These are phyloP conservation scores for Pseudogymnoascus sp. DNA, from an alignment of 2,329 filamentous ascomycete species.

Conservation along the genomic window DNA sequence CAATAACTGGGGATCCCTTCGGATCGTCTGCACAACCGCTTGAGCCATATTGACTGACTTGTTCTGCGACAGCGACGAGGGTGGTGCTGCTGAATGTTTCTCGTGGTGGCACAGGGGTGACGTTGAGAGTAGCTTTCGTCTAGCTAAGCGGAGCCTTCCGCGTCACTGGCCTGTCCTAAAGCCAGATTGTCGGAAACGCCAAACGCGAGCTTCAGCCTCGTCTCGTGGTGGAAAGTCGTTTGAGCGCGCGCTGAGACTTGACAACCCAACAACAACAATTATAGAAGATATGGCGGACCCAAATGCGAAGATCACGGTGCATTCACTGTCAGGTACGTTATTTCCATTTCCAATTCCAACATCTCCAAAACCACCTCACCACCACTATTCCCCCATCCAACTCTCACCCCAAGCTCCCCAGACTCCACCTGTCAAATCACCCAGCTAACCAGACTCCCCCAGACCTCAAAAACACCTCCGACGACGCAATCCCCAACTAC, in stretches of 20 bases:
- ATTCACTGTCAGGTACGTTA: conserved; percentile 25
- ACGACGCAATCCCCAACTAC: conserved; percentile 91
- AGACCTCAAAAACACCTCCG: conserved; percentile 96
- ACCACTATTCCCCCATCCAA: background rate
- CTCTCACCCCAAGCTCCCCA: background rate
- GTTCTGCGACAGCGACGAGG: background rate
- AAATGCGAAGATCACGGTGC: conserved; percentile 25
- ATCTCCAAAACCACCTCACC: background rate
- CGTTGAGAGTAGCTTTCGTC: background rate
- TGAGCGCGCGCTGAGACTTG: conserved; percentile 1
- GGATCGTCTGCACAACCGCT: conserved; percentile 85
- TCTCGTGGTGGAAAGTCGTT: background rate
- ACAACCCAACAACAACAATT: conserved; percentile 8
- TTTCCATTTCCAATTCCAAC: background rate
- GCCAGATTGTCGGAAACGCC: background rate
- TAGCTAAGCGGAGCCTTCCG: background rate
- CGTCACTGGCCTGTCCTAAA: conserved; percentile 1
- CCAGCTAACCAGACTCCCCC: conserved; percentile 16
- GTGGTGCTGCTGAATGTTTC: conserved; percentile 13
- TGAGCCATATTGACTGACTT: conserved; percentile 60
- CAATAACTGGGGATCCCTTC: conserved; percentile 97
- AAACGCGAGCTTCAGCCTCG: background rate
- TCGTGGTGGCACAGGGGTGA: conserved; percentile 11
- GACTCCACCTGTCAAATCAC: background rate
- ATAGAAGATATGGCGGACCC: conserved; percentile 23